phyloP scores from a whole-genome alignment of 139 green algal genomes.

The Raphidocelis subcapitata region DNA sequence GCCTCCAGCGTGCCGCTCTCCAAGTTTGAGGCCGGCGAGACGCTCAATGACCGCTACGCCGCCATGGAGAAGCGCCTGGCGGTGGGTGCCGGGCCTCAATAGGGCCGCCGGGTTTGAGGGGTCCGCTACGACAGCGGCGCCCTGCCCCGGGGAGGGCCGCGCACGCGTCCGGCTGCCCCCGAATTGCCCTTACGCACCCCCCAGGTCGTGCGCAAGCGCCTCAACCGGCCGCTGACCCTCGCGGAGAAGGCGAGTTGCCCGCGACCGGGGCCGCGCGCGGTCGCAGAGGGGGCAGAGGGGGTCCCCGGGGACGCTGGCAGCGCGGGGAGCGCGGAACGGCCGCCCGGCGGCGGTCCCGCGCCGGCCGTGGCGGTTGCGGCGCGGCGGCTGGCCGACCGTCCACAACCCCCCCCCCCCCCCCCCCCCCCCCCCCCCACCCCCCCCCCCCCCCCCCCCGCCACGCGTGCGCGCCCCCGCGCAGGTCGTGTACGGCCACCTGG shows the following conservation, averaged over 20 bases:
- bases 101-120: neutral
- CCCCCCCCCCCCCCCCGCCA: too few species aligned
- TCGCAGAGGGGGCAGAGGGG: too few species aligned
- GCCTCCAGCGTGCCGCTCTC: slow-evolving; percentile 78
- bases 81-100: slow-evolving; percentile 38
- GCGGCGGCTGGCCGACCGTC: too few species aligned
- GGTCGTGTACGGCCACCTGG: slow-evolving; percentile 94
- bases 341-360: too few species aligned
- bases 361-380: too few species aligned
- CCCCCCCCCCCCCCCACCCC: too few species aligned
- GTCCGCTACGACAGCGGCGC: neutral
- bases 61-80: slow-evolving; percentile 78
- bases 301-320: too few species aligned
- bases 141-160: too few species aligned
- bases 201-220: slow-evolving; percentile 79
- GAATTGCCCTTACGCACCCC: neutral
- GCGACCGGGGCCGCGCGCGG: too few species aligned
- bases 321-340: too few species aligned
- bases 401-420: too few species aligned
- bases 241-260: slow-evolving; percentile 82
- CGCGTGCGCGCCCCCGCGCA: slow-evolving; percentile 30
- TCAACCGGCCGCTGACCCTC: slow-evolving; percentile 87
- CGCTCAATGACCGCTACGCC: slow-evolving; percentile 88
- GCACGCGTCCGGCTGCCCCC: too few species aligned
- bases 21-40: slow-evolving; percentile 71